Evolutionary conservation across 2,329 filamentous ascomycete species (phyloP), one percentile per base, ranked within the genome.

Genomic region (Pestalotiopsis sp.): DNA sequence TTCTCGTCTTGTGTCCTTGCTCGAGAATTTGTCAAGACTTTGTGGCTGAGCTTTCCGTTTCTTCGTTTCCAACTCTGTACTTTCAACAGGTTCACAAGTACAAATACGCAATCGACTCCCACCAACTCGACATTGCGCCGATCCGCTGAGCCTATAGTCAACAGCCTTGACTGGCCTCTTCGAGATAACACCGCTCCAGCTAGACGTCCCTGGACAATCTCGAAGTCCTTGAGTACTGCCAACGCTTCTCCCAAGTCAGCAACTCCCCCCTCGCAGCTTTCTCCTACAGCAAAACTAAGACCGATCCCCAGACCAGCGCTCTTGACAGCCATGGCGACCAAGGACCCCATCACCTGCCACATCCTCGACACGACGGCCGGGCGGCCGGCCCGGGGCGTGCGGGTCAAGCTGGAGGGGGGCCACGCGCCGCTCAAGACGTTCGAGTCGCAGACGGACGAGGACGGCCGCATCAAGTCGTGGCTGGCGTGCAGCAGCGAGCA

Each of bases 331-430:
- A 78, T 78, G 78, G 74, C 77, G 49, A 71, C 36, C 72, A 89
- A 87, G 76, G 89, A 90, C 77, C 89, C 89, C 77, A 95, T 96
- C 76, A 95, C 93, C 79, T 95, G 93, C 84, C 93, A 96, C 84
- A 89, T 95, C 80, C 92, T 96, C 79, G 92, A 96, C 85, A 95
- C 93, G 12, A 88, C 90, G n/a, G 83, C 87, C 70, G 93, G 93
- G 76, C 86, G 86, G 68, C 93, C 93, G 25, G 93, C 89, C 17
- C 80, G 85, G 68, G 84, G 85, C 71, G 88, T 96, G 75, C 85
- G 86, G 72, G 92, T 95, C 68, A 89, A 87, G 67, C 88, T 94
- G 25, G 83, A 89, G 63, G 74, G 78, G 72, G 70, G 78, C 56
- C 76, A 79, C 68, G 76, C 78, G 61, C 73, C 77, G 13, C 81